phyloP scores from a whole-genome alignment of 1,284 basidiomycete genomes.

The Nidula niveotomentosa region DNA sequence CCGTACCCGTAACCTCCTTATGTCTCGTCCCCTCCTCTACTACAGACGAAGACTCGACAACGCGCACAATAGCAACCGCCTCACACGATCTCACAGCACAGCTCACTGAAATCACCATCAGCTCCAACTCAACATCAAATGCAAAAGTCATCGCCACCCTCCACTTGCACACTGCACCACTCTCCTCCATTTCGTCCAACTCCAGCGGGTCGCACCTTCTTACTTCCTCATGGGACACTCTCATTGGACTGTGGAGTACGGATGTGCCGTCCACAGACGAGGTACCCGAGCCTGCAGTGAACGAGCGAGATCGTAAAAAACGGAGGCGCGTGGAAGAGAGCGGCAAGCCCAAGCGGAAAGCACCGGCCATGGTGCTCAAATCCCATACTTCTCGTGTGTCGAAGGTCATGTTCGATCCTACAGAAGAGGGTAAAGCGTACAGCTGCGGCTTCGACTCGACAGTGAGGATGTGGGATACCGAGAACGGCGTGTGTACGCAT shows the following conservation, averaged over 20 bases:
- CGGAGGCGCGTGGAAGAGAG: constrained; percentile 24
- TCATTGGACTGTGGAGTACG: constrained; percentile 80
- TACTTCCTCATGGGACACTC: constrained; percentile 78
- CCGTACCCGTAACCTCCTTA: constrained; percentile 74
- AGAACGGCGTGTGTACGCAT: constrained; percentile 61
- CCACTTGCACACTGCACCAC: constrained; percentile 73
- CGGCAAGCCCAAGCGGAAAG: constrained; percentile 48
- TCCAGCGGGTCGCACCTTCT: constrained; percentile 59
- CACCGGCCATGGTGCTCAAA: constrained; percentile 65
- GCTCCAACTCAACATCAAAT: constrained; percentile 21
- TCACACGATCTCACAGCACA: constrained; percentile 83
- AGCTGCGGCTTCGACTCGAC: constrained; percentile 81
- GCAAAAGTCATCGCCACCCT: constrained; percentile 55
- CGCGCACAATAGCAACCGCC: constrained; percentile 64
- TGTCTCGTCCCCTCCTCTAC: constrained; percentile 48
- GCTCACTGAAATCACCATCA: constrained; percentile 51
- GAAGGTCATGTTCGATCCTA: constrained; percentile 49
- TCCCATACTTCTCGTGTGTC: constrained; percentile 77
- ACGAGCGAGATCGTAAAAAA: constrained; percentile 53
- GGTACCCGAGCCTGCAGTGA: constrained; percentile 35
- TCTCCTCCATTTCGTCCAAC: constrained; percentile 67
- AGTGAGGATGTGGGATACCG: constrained; percentile 71
- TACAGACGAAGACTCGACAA: constrained; percentile 31
- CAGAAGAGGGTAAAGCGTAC: constrained; percentile 39
- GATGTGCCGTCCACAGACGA: constrained; percentile 63